These are phyloP conservation scores for Calonectria henricotiae DNA, from an alignment of 2,329 filamentous ascomycete genomes.

Conservation along the genomic window DNA sequence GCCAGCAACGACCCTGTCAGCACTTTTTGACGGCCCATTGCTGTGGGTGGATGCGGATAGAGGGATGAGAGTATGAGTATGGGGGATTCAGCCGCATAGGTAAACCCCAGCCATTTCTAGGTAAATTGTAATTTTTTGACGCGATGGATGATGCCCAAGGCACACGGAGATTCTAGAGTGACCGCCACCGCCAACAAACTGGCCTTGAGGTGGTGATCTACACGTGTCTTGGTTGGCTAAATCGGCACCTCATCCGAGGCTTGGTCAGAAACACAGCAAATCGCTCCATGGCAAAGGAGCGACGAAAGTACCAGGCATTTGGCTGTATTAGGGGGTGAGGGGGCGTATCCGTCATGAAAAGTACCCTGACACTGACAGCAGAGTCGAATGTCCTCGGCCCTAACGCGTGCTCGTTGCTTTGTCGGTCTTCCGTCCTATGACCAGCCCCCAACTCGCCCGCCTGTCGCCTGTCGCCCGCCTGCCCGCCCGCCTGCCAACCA, in stretches of 20 bases:
- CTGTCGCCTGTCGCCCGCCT: too few relatives aligned
- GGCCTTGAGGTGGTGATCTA: conserved; percentile 35
- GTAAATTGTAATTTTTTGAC: conserved; percentile 15
- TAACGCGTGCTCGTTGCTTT: conserved; percentile 17
- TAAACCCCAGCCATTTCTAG: conserved; percentile 14
- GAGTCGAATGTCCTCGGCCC: conserved; percentile 15
- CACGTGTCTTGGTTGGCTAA: conserved; percentile 32
- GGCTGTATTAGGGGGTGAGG: neutral
- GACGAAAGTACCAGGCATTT: conserved; percentile 17
- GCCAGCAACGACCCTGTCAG: conserved; percentile 18
- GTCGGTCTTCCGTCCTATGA: conserved; percentile 14
- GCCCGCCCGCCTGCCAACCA: neutral
- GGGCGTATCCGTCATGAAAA: neutral
- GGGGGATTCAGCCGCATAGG: conserved; percentile 27
- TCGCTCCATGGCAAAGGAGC: neutral
- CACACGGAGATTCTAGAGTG: conserved; percentile 23
- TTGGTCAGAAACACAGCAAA: conserved; percentile 31
- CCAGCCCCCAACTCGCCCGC: conserved; percentile 29
- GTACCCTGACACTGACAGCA: conserved; percentile 10
- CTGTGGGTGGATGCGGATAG: neutral
- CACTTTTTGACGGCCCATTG: neutral
- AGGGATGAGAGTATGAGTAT: neutral
- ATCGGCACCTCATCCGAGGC: conserved; percentile 24
- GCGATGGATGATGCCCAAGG: conserved; percentile 2
- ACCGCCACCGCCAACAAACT: conserved; percentile 16